Base-by-base conservation (phyloP, 2,329 filamentous ascomycete species). In the Plenodomus tracheiphilus region DNA sequence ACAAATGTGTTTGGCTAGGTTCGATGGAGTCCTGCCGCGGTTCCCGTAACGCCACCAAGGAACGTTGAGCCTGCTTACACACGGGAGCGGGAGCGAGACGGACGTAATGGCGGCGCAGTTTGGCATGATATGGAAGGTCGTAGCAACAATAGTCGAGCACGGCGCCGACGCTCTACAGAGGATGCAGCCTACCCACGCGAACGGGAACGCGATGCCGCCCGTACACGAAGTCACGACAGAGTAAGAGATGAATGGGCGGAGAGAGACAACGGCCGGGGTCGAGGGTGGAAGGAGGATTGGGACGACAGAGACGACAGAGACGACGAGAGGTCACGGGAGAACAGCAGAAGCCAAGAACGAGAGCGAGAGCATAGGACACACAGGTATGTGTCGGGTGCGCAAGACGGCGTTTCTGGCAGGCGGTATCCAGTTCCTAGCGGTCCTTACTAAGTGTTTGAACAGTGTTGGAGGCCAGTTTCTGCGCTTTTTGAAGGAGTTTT, bases 341-440 rank as follows among this genome's bases (percentile, higher is more conserved):
- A 53, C 19, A 53, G 49, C 32, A 43, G 54, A n/a, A 51, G 53
- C 13, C 47, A 43, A 34, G 62, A 65, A 7, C 41, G 60, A 9
- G 52, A 62, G 5, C 56, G 58, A 43, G 61, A 66, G 43, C 51
- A 58, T 16, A 59, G 59, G 20, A 51, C 53, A 49, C 66, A 69
- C 45, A 59, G 69, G 53, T 70, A 71, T 64, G 66, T 71, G 43
- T 43, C 55, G 19, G 64, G 67, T 9, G 64, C 69, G 43, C 61
- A 68, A 51, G 65, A 70, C 42, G 69, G 69, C n/a, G 67, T 69
- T 18, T 58, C 63, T 37, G 69, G 70, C 36, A 42, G 68, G 18
- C 56, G 62, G 49, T 70, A 70, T 59, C 65, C 68, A 36, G 61
- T 68, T 43, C 44, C 43, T 13, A 57, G 46, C 47, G 48, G 45